Evolutionary conservation across 345 rosid genomes (phyloP), one percentile per base, ranked within the genome.

Genomic region (Microthlaspi erraticum): DNA sequence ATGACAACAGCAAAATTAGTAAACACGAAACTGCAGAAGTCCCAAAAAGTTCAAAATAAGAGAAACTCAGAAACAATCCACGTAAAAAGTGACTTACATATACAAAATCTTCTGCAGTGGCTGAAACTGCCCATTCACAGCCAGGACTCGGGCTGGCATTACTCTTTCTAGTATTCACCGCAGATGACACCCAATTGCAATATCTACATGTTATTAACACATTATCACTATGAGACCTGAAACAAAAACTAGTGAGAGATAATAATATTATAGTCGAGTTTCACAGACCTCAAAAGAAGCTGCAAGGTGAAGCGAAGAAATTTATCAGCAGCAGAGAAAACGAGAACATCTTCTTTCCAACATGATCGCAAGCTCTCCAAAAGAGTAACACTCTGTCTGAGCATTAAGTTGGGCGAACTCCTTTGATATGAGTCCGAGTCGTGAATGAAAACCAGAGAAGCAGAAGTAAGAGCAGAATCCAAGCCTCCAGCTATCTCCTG

Each of bases 401-500:
- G 85, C 10, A 84, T 81, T 78, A 94, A 70, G 52, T 44, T 81
- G 60, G 18, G 29, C 29, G 29, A 26, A 26, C 29, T 26, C 29
- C 29, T 3, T 26, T 26, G 29, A 26, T 26, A 3, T 26, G 29
- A 79, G 31, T 73, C 53, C 50, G 68, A 79, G 68, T 82, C 85
- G 75, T 87, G 86, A 69, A 84, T 76, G 42, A 88, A 86, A 65
- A 84, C 80, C 51, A 95, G 87, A 80, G 81, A 83, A 52, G 88
- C 16, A 23, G 84, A 72, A 46, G 64, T 39, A 70, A 95, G 97
- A 39, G 88, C 91, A 66, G 96, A 83, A 77, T 91, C 97, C 75
- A 95, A 75, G 77, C 82, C 83, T 68, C 98, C 98, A 10, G 99
- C 98, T 81, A 95, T 88, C 80, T 90, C 98, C 86, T 95, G 99